These are phyloP conservation scores for Cajanus cajan DNA, from an alignment of 306 rosid species.

Conservation along the genomic window DNA sequence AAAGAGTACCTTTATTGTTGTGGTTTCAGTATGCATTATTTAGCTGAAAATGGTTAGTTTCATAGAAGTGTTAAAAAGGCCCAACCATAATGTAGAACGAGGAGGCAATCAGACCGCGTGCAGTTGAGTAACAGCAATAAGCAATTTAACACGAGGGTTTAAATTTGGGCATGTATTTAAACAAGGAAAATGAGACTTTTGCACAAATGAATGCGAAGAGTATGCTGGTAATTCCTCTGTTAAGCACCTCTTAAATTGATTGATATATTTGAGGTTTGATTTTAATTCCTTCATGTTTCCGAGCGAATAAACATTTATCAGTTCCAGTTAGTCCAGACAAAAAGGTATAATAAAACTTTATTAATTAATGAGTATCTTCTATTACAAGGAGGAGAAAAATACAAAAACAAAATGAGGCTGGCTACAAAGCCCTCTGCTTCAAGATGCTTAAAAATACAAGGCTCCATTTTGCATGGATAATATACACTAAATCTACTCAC, in stretches of 20 bases:
- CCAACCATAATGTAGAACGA: not conserved
- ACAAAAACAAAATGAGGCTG: slow-evolving; percentile 23
- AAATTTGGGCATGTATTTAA: not conserved
- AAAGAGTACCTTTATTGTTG: not conserved
- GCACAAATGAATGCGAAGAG: not conserved
- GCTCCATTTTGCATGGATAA: slow-evolving; percentile 44
- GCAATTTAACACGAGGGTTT: not conserved
- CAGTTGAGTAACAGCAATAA: not conserved
- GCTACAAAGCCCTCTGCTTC: slow-evolving; percentile 36
- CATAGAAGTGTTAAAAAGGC: not conserved
- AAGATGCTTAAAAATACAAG: slow-evolving; percentile 38
- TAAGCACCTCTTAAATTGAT: not conserved
- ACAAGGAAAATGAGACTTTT: not conserved
- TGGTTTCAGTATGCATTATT: not conserved
- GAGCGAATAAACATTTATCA: not conserved
- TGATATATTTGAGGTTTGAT: not conserved
- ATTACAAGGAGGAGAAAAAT: slow-evolving; percentile 23
- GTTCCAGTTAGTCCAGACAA: not conserved
- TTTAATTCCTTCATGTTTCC: not conserved
- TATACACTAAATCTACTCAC: slow-evolving; percentile 42
- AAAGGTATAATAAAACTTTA: slow-evolving; percentile 25
- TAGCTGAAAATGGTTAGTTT: not conserved
- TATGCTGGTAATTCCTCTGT: not conserved
- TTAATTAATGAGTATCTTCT: slow-evolving; percentile 41
- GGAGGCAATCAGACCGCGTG: not conserved